These are phyloP conservation scores for Rachicladosporium sp. DNA, from an alignment of 2,329 filamentous ascomycete species.

Conservation along the genomic window DNA sequence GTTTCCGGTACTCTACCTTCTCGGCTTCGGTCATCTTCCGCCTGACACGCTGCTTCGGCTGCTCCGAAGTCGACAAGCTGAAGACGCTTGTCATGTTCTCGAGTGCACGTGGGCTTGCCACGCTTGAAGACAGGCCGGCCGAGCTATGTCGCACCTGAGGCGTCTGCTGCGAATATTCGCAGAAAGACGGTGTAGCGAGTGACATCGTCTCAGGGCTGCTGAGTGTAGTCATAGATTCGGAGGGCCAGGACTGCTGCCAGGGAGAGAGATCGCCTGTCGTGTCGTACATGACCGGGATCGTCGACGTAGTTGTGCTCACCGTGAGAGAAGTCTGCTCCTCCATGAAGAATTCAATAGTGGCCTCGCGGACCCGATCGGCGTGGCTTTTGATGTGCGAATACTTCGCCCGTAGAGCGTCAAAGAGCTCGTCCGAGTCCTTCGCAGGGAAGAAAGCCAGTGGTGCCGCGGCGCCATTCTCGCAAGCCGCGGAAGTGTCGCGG, in stretches of 20 bases:
- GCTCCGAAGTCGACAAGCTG: conserved; percentile 21
- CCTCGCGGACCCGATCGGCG: conserved; percentile 27
- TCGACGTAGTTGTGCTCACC: conserved; percentile 11
- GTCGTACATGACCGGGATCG: conserved; percentile 9
- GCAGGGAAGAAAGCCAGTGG: conserved; percentile 25
- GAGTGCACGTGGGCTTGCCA: conserved; percentile 16
- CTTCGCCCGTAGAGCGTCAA: conserved; percentile 24
- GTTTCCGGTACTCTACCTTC: conserved; percentile 26
- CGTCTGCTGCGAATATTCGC: conserved; percentile 13
- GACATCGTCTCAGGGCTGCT: conserved; percentile 21
- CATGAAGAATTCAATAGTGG: conserved; percentile 26
- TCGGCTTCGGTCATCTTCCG: conserved; percentile 28
- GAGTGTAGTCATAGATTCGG: conserved; percentile 17
- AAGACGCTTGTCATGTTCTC: conserved; percentile 28
- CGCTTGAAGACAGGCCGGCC: conserved; percentile 9
- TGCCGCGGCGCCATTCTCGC: conserved; percentile 21
- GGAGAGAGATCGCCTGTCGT: conserved; percentile 10
- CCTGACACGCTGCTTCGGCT: conserved; percentile 23
- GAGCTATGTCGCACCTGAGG: conserved; percentile 12
- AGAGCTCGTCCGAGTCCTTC: conserved; percentile 28
- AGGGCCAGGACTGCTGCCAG: conserved; percentile 19
- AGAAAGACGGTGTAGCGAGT: conserved; percentile 18
- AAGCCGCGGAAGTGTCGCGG: conserved; percentile 18
- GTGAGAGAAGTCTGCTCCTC: conserved; percentile 20
- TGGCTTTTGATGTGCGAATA: conserved; percentile 24